Base-by-base conservation (phyloP, 176 grass and related monocot species). In the Musa troglodytarum region DNA sequence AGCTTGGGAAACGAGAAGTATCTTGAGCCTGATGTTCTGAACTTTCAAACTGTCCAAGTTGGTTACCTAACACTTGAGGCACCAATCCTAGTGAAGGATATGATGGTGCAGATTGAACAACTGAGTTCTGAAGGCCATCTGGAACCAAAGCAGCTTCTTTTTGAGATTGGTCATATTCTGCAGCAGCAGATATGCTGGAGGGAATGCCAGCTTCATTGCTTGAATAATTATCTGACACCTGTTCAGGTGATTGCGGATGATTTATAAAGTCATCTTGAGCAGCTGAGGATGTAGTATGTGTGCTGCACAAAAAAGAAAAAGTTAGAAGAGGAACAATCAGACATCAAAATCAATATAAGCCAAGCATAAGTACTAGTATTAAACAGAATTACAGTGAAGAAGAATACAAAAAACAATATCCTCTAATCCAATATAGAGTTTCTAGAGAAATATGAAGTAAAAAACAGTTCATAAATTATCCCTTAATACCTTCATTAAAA, bases 21-120 rank as follows among this genome's bases (percentile, higher is more conserved):
- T 22, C 71, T 81, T 28, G 17, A 70, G 74, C 78, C 81, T 87
- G 84, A 75, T 79, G 34, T 61, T 88, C 87, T 53, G 83, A 87
- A 54, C 72, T 81, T 53, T 89, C 89, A 82, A 82, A 67, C 56
- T 62, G 23, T 28, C 52, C 77, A 90, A 82, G 80, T 58, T 88
- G 85, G 74, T 82, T 71, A 58, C 78, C 87, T 67, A 81, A 52
- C 12, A 72, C 51, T 52, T 88, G 81, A 17, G 74, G 81, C 26
- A 74, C 54, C 43, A 83, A 73, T 73, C 74, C 74, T 72, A 78
- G 85, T 81, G 89, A 67, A 52, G 87, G 55, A 63, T 86, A 86
- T 52, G 73, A 58, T 65, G 87, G 55, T 51, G 79, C 50, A 9
- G 59, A 77, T 57, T 78, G 70, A 71, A 84, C 53, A 79, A 72